Evolutionary conservation across 306 rosid genomes (phyloP).

Genomic region (Gillenia trifoliata): DNA sequence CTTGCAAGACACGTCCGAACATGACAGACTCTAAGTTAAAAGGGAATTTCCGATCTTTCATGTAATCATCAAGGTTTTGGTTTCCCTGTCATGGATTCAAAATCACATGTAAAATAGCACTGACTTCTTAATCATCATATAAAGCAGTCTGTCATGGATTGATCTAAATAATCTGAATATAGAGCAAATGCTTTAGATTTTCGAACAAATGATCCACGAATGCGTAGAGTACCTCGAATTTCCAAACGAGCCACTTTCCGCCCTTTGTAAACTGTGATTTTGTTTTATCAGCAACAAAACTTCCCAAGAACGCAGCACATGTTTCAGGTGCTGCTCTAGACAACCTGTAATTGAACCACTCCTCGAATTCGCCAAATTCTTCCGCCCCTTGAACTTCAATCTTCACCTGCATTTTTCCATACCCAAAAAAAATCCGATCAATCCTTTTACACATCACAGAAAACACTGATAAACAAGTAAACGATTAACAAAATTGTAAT

Average conservation of each 20-base stretch:
- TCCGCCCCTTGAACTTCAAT: conserved; percentile 70
- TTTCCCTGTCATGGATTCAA: conserved; percentile 58
- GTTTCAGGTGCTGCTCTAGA: conserved; percentile 99
- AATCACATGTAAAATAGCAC: not conserved
- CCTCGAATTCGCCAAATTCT: conserved; percentile 79
- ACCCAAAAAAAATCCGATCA: conserved; percentile 10
- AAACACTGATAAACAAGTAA: not conserved
- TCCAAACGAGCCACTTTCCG: conserved; percentile 99
- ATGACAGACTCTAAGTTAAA: conserved; percentile 76
- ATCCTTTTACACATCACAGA: not conserved
- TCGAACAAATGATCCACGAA: not conserved
- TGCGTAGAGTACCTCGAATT: conserved; percentile 68
- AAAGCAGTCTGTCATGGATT: not conserved
- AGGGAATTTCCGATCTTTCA: conserved; percentile 75
- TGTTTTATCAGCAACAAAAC: conserved; percentile 73
- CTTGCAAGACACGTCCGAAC: conserved; percentile 87
- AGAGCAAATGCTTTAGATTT: not conserved
- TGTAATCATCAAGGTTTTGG: conserved; percentile 75
- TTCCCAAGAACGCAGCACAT: conserved; percentile 89
- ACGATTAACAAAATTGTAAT: not conserved
- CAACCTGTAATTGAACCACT: conserved; percentile 90
- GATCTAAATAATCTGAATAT: not conserved
- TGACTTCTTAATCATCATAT: not conserved
- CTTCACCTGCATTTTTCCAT: conserved; percentile 62
- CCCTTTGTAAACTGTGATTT: conserved; percentile 64